Evolutionary conservation across 78 protist species (phyloP), one percentile per base, ranked within the genome.

Genomic region (Speleostelium caveatum): DNA sequence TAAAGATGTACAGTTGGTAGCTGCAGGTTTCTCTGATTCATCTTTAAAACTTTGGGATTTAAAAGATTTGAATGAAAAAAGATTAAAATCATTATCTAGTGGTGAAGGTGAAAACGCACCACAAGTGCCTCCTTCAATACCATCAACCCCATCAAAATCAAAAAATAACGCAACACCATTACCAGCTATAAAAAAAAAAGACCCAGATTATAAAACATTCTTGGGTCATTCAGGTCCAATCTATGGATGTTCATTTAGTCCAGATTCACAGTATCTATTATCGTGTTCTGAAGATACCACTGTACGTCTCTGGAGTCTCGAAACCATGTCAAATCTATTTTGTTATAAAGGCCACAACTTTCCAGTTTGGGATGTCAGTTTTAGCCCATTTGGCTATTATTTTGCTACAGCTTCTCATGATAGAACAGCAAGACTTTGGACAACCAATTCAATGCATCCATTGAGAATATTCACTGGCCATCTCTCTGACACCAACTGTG

Each of bases 351-450:
- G 99, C 22, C 99, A 98, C 86, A 65, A 59, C 59, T 93, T n/a
- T 51, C 98, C 99, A 22, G 96, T 98, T 26, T 98, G 98, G 98
- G 93, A 91, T 66, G 97, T 95, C 2, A 22, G 30, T n/a, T 94
- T 97, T 45, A 58, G 93, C 10, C 96, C 98, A 32, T 62, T 93
- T 42, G 96, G 95, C 0, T 78, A 65, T 73, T 97, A 98, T 92
- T 98, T 97, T 71, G 99, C 97, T 8, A 79, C 96, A 0, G 99
- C 96, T 4, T 78, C 95, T 4, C 89, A 78, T 38, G 99, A 98
- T 56, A 56, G 87, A 67, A 98, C 99, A 2, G 99, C 99, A 14
- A 51, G 99, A 17, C 74, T 98, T n/a, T 97, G 98, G 98, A 17
- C 91, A 14, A 92, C 96, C 17, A 93, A 96, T 33, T n/a, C 63